phyloP scores from a whole-genome alignment of 1,284 basidiomycete species.

The Papiliotrema flavescens region DNA sequence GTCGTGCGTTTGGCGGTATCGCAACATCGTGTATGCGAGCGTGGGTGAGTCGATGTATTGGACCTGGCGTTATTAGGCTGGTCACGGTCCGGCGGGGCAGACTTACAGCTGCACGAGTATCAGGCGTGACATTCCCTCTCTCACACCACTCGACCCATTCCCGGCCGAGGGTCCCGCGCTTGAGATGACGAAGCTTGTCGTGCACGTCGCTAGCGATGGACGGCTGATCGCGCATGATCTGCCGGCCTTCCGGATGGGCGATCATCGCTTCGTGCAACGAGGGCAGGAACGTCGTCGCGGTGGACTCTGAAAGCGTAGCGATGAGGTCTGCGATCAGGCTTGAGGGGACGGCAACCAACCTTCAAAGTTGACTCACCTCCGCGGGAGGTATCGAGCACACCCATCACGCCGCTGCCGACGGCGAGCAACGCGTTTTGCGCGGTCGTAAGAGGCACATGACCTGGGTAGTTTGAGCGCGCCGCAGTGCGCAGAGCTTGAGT shows the following conservation, averaged over 20 bases:
- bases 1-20: conserved; percentile 97
- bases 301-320: conserved; percentile 85
- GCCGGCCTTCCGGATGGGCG: conserved; percentile 70
- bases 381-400: conserved; percentile 75
- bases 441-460: conserved; percentile 74
- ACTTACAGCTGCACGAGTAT: conserved; percentile 83
- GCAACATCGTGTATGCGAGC: conserved; percentile 93
- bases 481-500: too few relatives aligned
- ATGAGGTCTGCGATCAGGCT: conserved; percentile 70
- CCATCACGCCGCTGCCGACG: conserved; percentile 77
- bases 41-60: conserved; percentile 91
- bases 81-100: not conserved
- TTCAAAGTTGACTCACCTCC: conserved; percentile 65
- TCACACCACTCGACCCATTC: conserved; percentile 90
- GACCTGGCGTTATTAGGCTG: conserved; percentile 56
- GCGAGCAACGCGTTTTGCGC: conserved; percentile 83
- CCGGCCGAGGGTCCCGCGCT: conserved; percentile 78
- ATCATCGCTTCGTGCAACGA: conserved; percentile 76
- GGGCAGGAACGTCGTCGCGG: conserved; percentile 76
- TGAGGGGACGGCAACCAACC: conserved; percentile 4
- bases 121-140: conserved; percentile 86
- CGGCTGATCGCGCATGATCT: conserved; percentile 78
- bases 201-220: conserved; percentile 63
- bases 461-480: conserved; percentile 52
- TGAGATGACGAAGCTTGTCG: conserved; percentile 60